A percentile compares a stretch with the other conserved stretches of the same genome.
Evolutionary conservation across 2,329 filamentous ascomycete species (phyloP).

Genomic region (Phialophora macrospora): DNA sequence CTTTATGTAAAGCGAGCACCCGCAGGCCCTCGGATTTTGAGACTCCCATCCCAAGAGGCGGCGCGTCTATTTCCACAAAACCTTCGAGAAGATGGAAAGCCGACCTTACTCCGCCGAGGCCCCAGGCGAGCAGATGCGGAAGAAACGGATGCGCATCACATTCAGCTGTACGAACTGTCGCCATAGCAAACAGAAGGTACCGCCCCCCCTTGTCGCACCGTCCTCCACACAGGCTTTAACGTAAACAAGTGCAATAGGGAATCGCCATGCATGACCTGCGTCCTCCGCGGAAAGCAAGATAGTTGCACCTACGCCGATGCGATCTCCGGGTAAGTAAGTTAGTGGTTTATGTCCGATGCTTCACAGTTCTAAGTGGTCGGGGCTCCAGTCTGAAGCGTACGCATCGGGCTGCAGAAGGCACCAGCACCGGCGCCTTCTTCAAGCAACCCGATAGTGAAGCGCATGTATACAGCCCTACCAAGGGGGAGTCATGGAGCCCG

Average conservation of each 20-base stretch:
- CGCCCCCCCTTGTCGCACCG: not conserved
- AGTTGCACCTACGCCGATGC: conserved; percentile 17
- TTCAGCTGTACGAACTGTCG: conserved; percentile 27
- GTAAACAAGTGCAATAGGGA: conserved; percentile 17
- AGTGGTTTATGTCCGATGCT: not conserved
- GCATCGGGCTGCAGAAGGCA: not conserved
- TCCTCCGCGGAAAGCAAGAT: conserved; percentile 25
- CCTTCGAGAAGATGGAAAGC: conserved; percentile 6
- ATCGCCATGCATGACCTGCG: conserved; percentile 24
- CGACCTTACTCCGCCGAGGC: conserved; percentile 2
- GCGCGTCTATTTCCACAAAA: not conserved
- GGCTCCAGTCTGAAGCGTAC: not conserved
- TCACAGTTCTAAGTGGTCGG: not conserved
- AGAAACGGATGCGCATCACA: conserved; percentile 21
- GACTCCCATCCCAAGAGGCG: not conserved
- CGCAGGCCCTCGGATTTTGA: conserved; percentile 11
- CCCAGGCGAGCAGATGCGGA: conserved; percentile 9
- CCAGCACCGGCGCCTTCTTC: conserved; percentile 1
- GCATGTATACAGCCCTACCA: not conserved
- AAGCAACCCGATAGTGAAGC: conserved; percentile 7
- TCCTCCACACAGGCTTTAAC: not conserved
- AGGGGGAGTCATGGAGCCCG: conserved; percentile 2
- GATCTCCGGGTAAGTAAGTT: conserved; percentile 12
- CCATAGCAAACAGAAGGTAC: conserved; percentile 25
- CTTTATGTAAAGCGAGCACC: conserved; percentile 9